These are phyloP conservation scores for Aphanomyces stellatus DNA, from an alignment of 352 stramenopile genomes.

Conservation along the genomic window DNA sequence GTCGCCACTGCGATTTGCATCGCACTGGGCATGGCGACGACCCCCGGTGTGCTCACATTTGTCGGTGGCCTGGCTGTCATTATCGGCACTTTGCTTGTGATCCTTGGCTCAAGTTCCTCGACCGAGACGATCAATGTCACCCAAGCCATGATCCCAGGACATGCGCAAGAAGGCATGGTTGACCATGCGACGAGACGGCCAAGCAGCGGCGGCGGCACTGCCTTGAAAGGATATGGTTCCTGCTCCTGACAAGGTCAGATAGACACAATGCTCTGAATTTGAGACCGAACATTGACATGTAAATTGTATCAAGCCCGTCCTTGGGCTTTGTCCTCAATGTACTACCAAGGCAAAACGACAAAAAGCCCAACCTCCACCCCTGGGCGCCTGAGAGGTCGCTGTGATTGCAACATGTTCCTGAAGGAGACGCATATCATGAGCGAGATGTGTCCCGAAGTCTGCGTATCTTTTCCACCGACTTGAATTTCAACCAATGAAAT, in stretches of 20 bases:
- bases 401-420: too few relatives aligned
- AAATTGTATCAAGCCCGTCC: too few relatives aligned
- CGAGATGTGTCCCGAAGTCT: too few relatives aligned
- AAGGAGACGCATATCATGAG: too few relatives aligned
- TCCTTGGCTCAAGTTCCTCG: conserved; percentile 12
- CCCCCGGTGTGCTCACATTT: conserved; percentile 34
- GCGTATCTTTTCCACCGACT: background rate
- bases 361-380: too few relatives aligned
- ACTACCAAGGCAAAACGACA: too few relatives aligned
- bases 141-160: conserved; percentile 2
- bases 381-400: too few relatives aligned
- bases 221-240: background rate
- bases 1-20: conserved; percentile 41
- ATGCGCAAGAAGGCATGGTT: too few relatives aligned
- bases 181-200: too few relatives aligned
- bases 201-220: background rate
- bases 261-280: too few relatives aligned
- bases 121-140: conserved; percentile 1
- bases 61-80: conserved; percentile 33
- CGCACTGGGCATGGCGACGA: conserved; percentile 28
- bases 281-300: too few relatives aligned
- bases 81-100: conserved; percentile 34
- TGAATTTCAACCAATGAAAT: conserved; percentile 6
- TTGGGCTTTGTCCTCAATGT: too few relatives aligned
- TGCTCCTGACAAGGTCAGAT: background rate